Percentiles rank a stretch among this genome's conserved stretches.
Conservation (phyloP, 345 rosid species). For the Raphanus raphanistrum region DNA sequence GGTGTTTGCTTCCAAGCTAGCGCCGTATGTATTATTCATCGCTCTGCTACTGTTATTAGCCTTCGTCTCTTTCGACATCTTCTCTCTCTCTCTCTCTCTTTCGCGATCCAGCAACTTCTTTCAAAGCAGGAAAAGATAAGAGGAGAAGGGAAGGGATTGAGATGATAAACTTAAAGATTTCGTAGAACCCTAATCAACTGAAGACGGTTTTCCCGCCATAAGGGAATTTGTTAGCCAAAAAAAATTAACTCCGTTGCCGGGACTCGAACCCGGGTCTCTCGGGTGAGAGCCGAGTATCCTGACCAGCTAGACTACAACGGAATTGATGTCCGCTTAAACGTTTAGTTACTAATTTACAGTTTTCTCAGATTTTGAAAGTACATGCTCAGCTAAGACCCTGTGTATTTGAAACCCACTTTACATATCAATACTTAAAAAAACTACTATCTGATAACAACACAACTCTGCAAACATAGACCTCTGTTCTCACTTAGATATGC, state of each 20-base stretch:
- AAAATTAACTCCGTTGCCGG: slow-evolving; percentile 15
- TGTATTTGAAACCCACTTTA: no score
- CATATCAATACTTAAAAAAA: no score
- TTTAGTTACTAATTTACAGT: no score
- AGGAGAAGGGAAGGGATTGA: neutral
- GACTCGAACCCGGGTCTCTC: slow-evolving; percentile 49
- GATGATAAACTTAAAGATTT: neutral
- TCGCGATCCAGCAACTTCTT: neutral
- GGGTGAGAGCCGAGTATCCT: slow-evolving; percentile 83
- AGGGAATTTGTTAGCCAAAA: neutral
- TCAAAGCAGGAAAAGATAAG: neutral
- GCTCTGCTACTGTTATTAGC: slow-evolving; percentile 34
- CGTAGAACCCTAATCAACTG: neutral
- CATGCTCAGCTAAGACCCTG: no score
- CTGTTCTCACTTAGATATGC: no score
- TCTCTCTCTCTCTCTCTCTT: neutral
- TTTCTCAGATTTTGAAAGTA: no score
- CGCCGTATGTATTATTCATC: slow-evolving; percentile 27
- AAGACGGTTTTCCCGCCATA: slow-evolving; percentile 26
- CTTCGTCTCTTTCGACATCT: slow-evolving; percentile 30
- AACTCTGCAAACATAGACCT: no score
- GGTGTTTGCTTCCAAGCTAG: slow-evolving; percentile 66
- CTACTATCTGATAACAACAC: no score
- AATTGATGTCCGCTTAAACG: neutral
- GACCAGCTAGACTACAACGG: slow-evolving; percentile 56